Base-by-base conservation (phyloP, 306 rosid species). In the Lathyrus aphaca region DNA sequence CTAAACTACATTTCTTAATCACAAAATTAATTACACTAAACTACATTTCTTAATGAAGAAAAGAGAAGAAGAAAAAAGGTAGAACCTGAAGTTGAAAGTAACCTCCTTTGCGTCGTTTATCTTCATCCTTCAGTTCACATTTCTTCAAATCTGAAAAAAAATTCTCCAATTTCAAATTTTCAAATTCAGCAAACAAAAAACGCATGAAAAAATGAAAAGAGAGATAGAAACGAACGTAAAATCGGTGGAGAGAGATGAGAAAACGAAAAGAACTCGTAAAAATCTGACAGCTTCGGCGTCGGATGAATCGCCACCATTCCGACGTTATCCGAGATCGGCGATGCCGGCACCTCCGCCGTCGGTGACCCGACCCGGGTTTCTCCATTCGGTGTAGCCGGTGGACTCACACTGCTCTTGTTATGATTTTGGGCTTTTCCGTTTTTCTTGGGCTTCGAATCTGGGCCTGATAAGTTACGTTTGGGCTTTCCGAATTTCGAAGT, bases 291-390 rank as follows among this genome's bases (percentile, higher is more conserved):
- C 78, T 87, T 94, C 39, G 98, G 97, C 73, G 96, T 84, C 1
- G 97, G 89, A 44, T 94, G 98, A 67, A 94, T 88, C 19, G 98
- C 95, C 55, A 82, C 84, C 98, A 88, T 90, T 4, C 96, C 98
- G 13, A 85, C 74, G 46, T 69, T 77, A 37, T 94, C 97, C 54
- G 98, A 81, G 13, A 93, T 83, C 72, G 86, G 79, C 40, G 92
- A 83, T 0, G 77, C 71, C 0, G 80, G 46, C 37, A 46, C 72
- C 15, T 78, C 86, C 27, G 89, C 57, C 43, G 65, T 32, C 67
- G 83, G 74, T 1, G 82, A 75, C 73, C 74, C 80, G 57, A 81
- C 63, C 59, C 74, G 85, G 27, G 8, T 3, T 30, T 77, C 86
- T 12, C 77, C 91, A 71, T 85, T 79, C 42, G 84, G 76, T 11